Percentiles rank a stretch among this genome's conserved stretches.
Conservation (phyloP, 176 grass and related monocot genomes). For the Lolium rigidum region DNA sequence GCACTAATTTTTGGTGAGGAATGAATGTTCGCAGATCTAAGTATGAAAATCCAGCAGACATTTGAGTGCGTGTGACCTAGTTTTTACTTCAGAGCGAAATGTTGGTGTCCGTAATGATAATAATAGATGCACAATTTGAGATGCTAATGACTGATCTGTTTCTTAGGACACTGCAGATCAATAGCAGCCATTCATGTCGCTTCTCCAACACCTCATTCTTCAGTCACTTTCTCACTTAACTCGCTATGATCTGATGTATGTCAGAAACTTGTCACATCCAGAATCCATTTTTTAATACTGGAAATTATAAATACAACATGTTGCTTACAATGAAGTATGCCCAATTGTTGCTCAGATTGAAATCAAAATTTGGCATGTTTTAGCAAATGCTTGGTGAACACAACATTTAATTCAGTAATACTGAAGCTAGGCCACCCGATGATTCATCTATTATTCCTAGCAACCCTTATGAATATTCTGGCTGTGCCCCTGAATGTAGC, state of each 20-base stretch:
- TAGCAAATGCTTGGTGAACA: background rate
- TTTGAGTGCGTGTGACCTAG: background rate
- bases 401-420: background rate
- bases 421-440: background rate
- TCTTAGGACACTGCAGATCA: conserved; percentile 27
- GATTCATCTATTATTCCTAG: conserved; percentile 23
- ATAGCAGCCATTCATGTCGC: conserved; percentile 1
- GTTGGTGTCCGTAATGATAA: background rate
- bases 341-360: conserved; percentile 10
- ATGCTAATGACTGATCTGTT: conserved; percentile 9
- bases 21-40: conserved; percentile 7
- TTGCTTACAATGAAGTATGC: conserved; percentile 7
- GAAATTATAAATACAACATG: conserved; percentile 24
- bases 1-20: conserved; percentile 32
- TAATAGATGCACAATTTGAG: conserved; percentile 9
- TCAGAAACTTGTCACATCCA: conserved; percentile 16
- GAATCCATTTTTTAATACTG: background rate
- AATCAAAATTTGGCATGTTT: conserved; percentile 8
- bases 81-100: conserved; percentile 15
- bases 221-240: background rate
- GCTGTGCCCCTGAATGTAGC: background rate
- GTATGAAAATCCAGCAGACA: background rate
- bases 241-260: background rate
- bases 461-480: conserved; percentile 10
- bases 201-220: conserved; percentile 22